Base-by-base conservation (phyloP, 805 yeast species). In the Kockiozyma suomiensis region DNA sequence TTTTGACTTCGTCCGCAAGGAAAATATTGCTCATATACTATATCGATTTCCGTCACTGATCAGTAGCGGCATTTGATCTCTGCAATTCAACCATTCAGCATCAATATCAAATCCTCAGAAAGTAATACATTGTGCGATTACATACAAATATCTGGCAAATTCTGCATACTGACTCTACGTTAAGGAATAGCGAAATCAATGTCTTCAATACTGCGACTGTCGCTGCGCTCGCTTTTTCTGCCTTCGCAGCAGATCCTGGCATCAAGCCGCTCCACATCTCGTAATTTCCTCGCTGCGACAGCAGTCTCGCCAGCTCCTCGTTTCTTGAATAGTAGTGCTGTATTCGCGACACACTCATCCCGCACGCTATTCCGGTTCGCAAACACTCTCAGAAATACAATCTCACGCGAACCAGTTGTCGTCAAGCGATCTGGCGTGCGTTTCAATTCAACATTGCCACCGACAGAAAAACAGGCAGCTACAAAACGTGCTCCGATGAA, bases 391-490 rank as follows among this genome's bases (percentile, higher is more conserved):
- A 17, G 26, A 7, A 19, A 8, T 6, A 12, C 10, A 21, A 21
- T 30, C 33, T 10, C 33, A 30, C 6, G 10, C 15, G n/a, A 21
- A 6, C 3, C 25, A 21, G 10, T 23, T 23, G 3, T 23, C 23
- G 28, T 26, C 25, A 35, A 21, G 21, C 43, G 23, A 26, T 13
- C 23, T 15, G 13, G 30, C n/a, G 47, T 28, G 4, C 48, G 58
- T 13, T 54, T 55, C 47, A 50, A 50, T 17, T 54, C 63, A 23
- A 33, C 60, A 4, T 33, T 43, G 10, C 17, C 40, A 28, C 30
- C n/a, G 25, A 28, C 55, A n/a, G 30, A 17, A 10, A 49, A 55
- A 43, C n/a, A 23, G 10, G 54, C 52, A 3, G 25, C 56, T 17
- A 30, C n/a, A n/a, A n/a, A n/a, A n/a, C 50, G 4, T n/a, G 41